These are phyloP conservation scores for Backusella tarrabulga DNA, from an alignment of 192 early-diverging fungal genomes.

Conservation along the genomic window DNA sequence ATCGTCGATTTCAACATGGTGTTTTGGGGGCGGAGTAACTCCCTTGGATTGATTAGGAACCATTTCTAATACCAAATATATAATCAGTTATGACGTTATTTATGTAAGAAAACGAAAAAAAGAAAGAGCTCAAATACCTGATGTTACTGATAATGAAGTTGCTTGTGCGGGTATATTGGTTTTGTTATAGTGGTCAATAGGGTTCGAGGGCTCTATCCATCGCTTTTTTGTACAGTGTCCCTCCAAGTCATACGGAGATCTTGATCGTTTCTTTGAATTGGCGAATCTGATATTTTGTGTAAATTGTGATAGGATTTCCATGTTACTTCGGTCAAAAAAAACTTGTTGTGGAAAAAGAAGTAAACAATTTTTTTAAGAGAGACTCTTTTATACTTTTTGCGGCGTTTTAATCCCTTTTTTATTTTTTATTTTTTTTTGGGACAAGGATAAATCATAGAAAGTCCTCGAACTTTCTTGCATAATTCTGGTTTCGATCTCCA, in stretches of 20 bases:
- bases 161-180: not conserved
- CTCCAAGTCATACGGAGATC: not conserved
- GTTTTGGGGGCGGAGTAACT: not conserved
- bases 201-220: not conserved
- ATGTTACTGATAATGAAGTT: not conserved
- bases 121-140: not conserved
- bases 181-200: not conserved
- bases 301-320: not conserved
- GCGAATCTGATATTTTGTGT: not conserved
- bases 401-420: not conserved
- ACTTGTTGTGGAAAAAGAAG: not conserved
- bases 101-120: not conserved
- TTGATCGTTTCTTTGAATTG: not conserved
- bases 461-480: slow-evolving; percentile 5
- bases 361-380: not conserved
- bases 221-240: not conserved
- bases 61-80: not conserved
- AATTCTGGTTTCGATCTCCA: not conserved
- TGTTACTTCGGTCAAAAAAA: not conserved
- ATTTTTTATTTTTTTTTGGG: not conserved
- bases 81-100: not conserved
- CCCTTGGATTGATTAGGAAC: not conserved
- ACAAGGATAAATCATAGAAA: not conserved
- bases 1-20: slow-evolving; percentile 9
- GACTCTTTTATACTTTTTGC: not conserved